Evolutionary conservation across 2,329 filamentous ascomycete genomes (phyloP), one percentile per base, ranked within the genome.

Genomic region (Hypoxylon sp.): DNA sequence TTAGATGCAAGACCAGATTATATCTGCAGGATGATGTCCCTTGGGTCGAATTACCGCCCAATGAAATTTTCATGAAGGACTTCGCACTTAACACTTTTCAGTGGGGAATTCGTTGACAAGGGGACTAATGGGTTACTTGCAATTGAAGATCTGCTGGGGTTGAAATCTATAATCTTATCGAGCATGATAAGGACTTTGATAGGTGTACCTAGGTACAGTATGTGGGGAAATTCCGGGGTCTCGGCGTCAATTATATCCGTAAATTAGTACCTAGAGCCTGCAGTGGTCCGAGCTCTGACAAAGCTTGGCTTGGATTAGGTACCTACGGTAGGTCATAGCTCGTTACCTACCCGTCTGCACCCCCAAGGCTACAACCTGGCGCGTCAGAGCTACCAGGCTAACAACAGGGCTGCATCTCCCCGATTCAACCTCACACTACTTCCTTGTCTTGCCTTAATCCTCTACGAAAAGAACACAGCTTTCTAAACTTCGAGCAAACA

Each of bases 341-440:
- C 60, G 57, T 33, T n/a, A 22, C 37, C 19, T 22, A 22, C 19
- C 19, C 19, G 19, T 22, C 19, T 60, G 37, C 42, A 35, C 47
- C 42, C 51, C 48, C 67, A 70, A 71, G 66, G 69, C 66, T 70
- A 63, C 61, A 69, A 60, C 61, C 69, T 71, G 63, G 69, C 67
- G 67, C 69, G 69, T 71, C 69, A 71, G 66, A 71, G 69, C 69
- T 71, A 42, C 58, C 46, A 54, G 63, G 60, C 61, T 63, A 67
- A 69, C 55, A 64, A 59, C 57, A 67, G 51, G 54, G 62, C 59
- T 61, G 42, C 39, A 55, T 22, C 37, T 52, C 24, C 24, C 24
- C 19, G 10, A 62, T 66, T 59, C 52, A 63, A 71, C 42, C 53
- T 63, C 59, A 54, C 37, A 51, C 62, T 55, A 54, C 29, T 57